Percentiles rank a stretch among this genome's conserved stretches.
These are phyloP conservation scores for Phialophora expanda DNA, from an alignment of 2,329 filamentous ascomycete species.

Conservation along the genomic window DNA sequence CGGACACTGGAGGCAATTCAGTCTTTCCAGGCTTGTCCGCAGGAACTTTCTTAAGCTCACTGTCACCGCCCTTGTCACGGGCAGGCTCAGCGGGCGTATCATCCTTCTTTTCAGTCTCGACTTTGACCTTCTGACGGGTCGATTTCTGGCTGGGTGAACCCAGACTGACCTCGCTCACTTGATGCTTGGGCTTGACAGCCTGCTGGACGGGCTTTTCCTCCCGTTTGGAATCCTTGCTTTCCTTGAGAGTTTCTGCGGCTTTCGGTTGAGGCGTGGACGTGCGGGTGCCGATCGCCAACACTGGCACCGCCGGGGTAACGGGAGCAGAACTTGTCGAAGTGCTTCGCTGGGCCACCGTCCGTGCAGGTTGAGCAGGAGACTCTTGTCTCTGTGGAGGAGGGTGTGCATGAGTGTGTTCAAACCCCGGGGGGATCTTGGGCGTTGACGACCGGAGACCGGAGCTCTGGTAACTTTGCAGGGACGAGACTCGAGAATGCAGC, in stretches of 20 bases:
- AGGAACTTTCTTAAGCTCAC: constrained; percentile 41
- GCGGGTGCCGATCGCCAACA: constrained; percentile 39
- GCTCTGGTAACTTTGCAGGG: constrained; percentile 40
- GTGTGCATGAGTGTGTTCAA: constrained; percentile 55
- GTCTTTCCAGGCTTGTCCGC: constrained; percentile 25
- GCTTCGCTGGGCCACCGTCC: constrained; percentile 55
- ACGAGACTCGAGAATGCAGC: constrained; percentile 47
- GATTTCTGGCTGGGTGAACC: constrained; percentile 47
- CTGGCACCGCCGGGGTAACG: constrained; percentile 44
- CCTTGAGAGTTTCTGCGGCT: constrained; percentile 24
- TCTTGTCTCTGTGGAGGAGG: constrained; percentile 47
- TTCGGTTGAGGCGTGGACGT: constrained; percentile 40
- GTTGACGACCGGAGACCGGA: constrained; percentile 38
- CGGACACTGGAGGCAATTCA: constrained; percentile 17
- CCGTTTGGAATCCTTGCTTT: background rate
- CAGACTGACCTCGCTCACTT: constrained; percentile 48
- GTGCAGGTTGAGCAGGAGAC: constrained; percentile 40
- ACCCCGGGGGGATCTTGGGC: constrained; percentile 38
- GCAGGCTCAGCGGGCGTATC: constrained; percentile 11
- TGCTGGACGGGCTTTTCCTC: constrained; percentile 7
- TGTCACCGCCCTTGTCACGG: constrained; percentile 23
- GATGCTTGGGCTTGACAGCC: constrained; percentile 16
- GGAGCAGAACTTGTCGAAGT: constrained; percentile 43
- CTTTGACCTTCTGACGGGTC: constrained; percentile 16
- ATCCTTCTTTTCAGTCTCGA: constrained; percentile 15